Base-by-base conservation (phyloP, 306 rosid species). In the Leucaena leucocephala region DNA sequence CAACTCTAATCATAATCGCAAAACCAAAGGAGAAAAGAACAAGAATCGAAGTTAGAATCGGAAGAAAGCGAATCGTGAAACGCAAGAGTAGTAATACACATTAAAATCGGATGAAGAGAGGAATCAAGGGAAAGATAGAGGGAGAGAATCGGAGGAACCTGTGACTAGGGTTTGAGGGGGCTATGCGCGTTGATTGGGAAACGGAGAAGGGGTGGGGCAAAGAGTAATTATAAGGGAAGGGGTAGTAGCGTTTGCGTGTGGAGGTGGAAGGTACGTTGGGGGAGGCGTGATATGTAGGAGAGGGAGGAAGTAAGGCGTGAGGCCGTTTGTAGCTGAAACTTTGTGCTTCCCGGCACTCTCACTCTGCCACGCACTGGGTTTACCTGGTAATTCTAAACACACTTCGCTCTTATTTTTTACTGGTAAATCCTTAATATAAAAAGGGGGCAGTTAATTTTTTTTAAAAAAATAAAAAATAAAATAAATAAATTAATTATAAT, bases 91-190 rank as follows among this genome's bases (percentile, higher is more conserved):
- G 34, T 34, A 48, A 50, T 1, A 49, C 55, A 15, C 42, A 68
- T 7, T 15, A 40, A 72, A 81, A 43, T 43, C 43, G 10, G 33
- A 68, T 8, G 2, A 19, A 42, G 50, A 42, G 39, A 43, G 43
- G 55, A 52, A 52, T 52, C 12, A 1, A 17, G 15, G 17, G 19
- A 36, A 36, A 27, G 27, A 27, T 27, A 1, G 14, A 15, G 27
- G 38, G 15, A 15, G 33, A 22, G 15, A 71, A 52, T 4, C 10
- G 46, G 5, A 81, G 34, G 0, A 14, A 82, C 85, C 85, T 82
- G 35, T 1, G 12, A 2, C 10, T 40, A 67, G 80, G 80, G 77
- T 70, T 81, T 68, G 74, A 65, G 76, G 67, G 16, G 16, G 16
- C 9, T 8, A 9, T 44, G 52, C 17, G n/a, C 6, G 57, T 4